Percentiles rank a stretch among this genome's conserved stretches.
phyloP scores from a whole-genome alignment of 2,329 filamentous ascomycete genomes.

The Penicillium frequentans region DNA sequence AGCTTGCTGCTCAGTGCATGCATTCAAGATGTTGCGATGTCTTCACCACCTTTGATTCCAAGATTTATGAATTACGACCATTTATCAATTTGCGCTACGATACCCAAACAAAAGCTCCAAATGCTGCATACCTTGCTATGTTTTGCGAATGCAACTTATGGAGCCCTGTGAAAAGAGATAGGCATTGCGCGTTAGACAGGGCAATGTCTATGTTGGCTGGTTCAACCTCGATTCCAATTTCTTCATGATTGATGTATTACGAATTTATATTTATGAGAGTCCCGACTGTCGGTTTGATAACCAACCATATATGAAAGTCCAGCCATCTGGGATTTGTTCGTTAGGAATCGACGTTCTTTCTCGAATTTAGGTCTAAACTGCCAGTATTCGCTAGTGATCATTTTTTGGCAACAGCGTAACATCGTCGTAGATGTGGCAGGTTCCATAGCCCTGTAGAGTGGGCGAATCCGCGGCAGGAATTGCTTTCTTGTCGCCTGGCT shows the following conservation, averaged over 20 bases:
- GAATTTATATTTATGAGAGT: conserved; percentile 2
- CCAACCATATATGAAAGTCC: neutral
- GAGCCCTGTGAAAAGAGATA: neutral
- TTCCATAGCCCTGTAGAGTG: neutral
- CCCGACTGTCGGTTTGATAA: neutral
- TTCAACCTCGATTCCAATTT: neutral
- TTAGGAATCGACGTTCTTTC: neutral
- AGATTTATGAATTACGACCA: neutral
- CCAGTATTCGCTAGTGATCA: neutral
- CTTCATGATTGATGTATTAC: conserved; percentile 10
- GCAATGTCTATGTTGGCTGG: neutral
- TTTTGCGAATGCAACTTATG: neutral
- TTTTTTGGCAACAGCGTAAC: neutral
- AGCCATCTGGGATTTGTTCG: neutral
- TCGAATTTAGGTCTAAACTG: neutral
- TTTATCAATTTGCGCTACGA: neutral
- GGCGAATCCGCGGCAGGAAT: neutral
- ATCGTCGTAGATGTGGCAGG: neutral
- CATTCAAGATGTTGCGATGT: neutral
- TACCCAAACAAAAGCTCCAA: neutral
- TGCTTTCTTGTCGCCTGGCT: neutral
- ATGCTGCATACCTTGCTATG: neutral
- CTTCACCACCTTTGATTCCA: neutral
- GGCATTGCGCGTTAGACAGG: neutral
- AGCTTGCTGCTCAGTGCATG: neutral